A percentile compares a stretch with the other conserved stretches of the same genome.
These are phyloP conservation scores for Solanum tacnaense DNA, from an alignment of 257 asterid species.

Conservation along the genomic window DNA sequence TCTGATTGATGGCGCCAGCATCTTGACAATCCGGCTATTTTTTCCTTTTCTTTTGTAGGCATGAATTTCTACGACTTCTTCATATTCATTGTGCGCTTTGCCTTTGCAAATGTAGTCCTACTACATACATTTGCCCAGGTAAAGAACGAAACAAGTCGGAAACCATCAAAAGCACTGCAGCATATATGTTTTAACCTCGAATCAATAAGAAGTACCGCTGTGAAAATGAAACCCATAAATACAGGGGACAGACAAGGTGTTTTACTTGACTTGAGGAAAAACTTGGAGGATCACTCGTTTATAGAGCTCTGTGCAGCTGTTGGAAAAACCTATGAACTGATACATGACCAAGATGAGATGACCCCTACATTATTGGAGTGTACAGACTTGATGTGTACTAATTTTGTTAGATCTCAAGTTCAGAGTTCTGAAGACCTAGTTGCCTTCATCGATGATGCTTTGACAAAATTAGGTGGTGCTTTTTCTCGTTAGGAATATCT, in stretches of 20 bases:
- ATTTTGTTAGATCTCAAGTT: constrained; percentile 16
- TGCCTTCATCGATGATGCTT: constrained; percentile 36
- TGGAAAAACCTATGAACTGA: constrained; percentile 33
- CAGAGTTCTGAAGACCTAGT: constrained; percentile 44
- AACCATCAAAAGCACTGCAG: constrained; percentile 27
- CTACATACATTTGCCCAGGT: constrained; percentile 29
- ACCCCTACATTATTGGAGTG: constrained; percentile 11
- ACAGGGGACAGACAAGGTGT: constrained; percentile 17
- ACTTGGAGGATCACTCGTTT: constrained; percentile 39
- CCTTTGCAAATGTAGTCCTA: constrained; percentile 59
- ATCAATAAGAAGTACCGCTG: constrained; percentile 26
- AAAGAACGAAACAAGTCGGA: neutral
- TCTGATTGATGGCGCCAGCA: neutral
- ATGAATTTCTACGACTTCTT: constrained; percentile 79
- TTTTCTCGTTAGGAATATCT: neutral
- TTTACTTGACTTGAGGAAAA: constrained; percentile 12
- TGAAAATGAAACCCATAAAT: constrained; percentile 44
- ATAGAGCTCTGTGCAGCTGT: constrained; percentile 38
- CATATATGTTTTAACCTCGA: constrained; percentile 45
- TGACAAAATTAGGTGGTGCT: constrained; percentile 17
- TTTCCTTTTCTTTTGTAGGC: constrained; percentile 30
- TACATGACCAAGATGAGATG: constrained; percentile 11
- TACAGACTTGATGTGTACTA: constrained; percentile 10
- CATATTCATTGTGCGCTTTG: constrained; percentile 58
- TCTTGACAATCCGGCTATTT: neutral